phyloP scores from a whole-genome alignment of 176 grass and related monocot species.

The Eremochloa ophiuroides region DNA sequence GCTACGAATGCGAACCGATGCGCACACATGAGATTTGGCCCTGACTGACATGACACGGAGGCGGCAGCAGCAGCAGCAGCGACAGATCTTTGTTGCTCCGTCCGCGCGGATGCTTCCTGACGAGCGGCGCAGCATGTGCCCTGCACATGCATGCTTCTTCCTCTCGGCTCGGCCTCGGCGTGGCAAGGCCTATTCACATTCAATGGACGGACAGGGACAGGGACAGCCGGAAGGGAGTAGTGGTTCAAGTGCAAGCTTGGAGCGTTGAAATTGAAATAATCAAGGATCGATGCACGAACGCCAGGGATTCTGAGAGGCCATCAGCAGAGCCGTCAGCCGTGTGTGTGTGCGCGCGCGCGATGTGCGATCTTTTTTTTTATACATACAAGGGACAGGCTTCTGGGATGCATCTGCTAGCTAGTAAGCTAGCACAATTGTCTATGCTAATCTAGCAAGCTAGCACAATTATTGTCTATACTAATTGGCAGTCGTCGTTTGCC shows the following conservation, averaged over 20 bases:
- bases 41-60: neutral
- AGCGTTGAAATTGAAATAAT: conserved; percentile 21
- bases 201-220: too few relatives aligned
- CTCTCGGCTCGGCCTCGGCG: neutral
- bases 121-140: conserved; percentile 8
- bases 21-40: neutral
- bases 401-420: neutral
- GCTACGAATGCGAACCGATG: neutral
- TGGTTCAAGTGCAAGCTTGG: neutral
- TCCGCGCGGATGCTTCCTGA: conserved; percentile 1
- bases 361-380: too few relatives aligned
- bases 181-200: conserved; percentile 7
- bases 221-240: too few relatives aligned
- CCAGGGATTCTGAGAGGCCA: neutral
- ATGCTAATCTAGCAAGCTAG: neutral
- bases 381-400: too few relatives aligned
- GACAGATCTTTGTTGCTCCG: neutral
- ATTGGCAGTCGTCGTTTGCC: neutral
- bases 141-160: conserved; percentile 16
- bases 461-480: neutral
- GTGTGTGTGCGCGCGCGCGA: too few relatives aligned
- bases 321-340: neutral
- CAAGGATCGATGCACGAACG: neutral
- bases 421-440: neutral
- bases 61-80: neutral